A percentile compares a stretch with the other conserved stretches of the same genome.
Conservation (phyloP, 208 protist genomes). For the Acanthamoeba culbertsoni region DNA sequence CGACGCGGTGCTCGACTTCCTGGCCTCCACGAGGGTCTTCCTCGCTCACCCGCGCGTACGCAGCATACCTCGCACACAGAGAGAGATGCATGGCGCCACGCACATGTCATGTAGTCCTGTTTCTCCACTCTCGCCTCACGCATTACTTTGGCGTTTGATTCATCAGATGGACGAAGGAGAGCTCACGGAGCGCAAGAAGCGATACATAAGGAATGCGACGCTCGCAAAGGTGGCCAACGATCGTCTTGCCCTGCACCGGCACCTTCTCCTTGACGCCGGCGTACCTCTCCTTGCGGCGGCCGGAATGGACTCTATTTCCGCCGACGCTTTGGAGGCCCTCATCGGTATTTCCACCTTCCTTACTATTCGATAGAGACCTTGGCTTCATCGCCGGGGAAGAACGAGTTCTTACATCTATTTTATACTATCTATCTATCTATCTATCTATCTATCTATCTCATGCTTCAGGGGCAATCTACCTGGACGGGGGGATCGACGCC, state of each 20-base stretch:
- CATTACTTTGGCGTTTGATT: neutral
- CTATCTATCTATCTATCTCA: slow-evolving; percentile 13
- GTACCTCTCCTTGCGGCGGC: neutral
- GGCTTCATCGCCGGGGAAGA: neutral
- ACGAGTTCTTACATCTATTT: too few species aligned
- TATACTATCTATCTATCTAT: too few species aligned
- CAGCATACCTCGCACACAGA: neutral
- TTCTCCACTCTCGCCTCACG: neutral
- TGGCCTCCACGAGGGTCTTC: neutral
- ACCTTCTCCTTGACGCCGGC: neutral
- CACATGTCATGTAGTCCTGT: neutral
- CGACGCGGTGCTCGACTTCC: slow-evolving; percentile 33
- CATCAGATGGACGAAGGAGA: neutral
- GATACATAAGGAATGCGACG: neutral
- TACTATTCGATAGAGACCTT: neutral
- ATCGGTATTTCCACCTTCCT: neutral
- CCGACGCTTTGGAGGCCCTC: slow-evolving; percentile 1
- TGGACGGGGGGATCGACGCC: neutral
- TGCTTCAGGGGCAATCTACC: slow-evolving; percentile 22
- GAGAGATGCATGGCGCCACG: neutral
- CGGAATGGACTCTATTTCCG: neutral
- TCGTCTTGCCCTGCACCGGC: neutral
- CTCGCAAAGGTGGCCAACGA: neutral
- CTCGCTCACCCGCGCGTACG: neutral
- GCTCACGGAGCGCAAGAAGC: neutral